phyloP scores from a whole-genome alignment of 192 early-diverging fungal genomes.

The Backusella australiensis region DNA sequence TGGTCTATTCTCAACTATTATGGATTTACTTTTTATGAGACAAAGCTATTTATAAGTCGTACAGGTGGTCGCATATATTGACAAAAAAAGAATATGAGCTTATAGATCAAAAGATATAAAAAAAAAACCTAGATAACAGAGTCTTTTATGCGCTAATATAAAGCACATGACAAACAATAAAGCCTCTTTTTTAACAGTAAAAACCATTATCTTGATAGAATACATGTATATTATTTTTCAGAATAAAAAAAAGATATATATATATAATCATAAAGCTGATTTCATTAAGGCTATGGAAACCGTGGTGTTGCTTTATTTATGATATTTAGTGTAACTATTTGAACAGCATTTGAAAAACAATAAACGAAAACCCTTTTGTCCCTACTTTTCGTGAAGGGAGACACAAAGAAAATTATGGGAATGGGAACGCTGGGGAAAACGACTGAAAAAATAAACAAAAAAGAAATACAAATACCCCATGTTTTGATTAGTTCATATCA shows the following conservation, averaged over 20 bases:
- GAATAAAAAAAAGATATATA: too few species aligned
- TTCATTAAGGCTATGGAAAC: not conserved
- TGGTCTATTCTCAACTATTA: not conserved
- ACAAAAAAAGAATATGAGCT: too few species aligned
- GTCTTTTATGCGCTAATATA: not conserved
- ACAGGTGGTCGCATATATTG: not conserved
- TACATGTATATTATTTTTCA: too few species aligned
- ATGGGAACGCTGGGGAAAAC: not conserved
- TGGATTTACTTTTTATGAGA: not conserved
- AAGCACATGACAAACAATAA: too few species aligned
- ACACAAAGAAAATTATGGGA: constrained; percentile 2
- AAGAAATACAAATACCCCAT: not conserved
- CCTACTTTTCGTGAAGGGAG: not conserved
- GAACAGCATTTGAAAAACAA: not conserved
- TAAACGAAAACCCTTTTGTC: not conserved
- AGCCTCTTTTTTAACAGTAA: too few species aligned
- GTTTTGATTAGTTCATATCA: not conserved
- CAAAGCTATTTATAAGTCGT: not conserved
- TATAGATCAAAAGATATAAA: not conserved
- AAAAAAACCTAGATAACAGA: not conserved
- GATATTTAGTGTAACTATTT: not conserved
- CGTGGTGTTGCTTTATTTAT: not conserved
- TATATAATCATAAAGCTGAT: not conserved
- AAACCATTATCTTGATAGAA: too few species aligned
- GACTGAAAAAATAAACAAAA: not conserved